These are phyloP conservation scores for Urostyla sp. DNA, from an alignment of 73 alveolate species.

Conservation along the genomic window DNA sequence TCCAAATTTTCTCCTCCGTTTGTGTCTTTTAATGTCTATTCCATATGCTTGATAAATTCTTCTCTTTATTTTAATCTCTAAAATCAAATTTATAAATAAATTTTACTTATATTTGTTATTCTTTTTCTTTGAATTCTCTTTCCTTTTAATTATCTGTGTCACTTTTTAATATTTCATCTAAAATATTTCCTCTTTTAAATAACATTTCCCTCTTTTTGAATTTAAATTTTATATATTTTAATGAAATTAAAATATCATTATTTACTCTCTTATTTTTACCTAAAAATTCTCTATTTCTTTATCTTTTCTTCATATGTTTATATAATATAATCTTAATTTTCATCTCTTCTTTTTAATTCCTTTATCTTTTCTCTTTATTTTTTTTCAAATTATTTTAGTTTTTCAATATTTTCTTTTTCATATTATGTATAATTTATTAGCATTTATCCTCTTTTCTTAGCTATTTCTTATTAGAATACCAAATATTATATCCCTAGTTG, in stretches of 20 bases:
- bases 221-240: background rate
- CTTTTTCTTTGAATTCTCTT: background rate
- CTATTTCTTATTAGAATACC: constrained; percentile 15
- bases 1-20: constrained; percentile 38
- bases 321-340: constrained; percentile 43
- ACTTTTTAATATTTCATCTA: background rate
- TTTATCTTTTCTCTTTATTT: constrained; percentile 21
- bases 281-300: constrained; percentile 12
- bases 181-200: background rate
- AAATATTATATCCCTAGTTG: constrained; percentile 40
- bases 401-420: constrained; percentile 27
- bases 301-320: constrained; percentile 36
- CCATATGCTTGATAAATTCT: constrained; percentile 22
- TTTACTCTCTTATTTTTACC: constrained; percentile 18
- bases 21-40: constrained; percentile 12
- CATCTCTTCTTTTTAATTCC: constrained; percentile 31
- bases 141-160: background rate
- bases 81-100: background rate
- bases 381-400: background rate
- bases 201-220: background rate
- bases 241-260: background rate
- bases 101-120: background rate
- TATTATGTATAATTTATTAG: background rate
- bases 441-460: constrained; percentile 26
- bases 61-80: constrained; percentile 29